phyloP scores from a whole-genome alignment of 148 eudicot genomes.

The Rhododendron kiyosumense region DNA sequence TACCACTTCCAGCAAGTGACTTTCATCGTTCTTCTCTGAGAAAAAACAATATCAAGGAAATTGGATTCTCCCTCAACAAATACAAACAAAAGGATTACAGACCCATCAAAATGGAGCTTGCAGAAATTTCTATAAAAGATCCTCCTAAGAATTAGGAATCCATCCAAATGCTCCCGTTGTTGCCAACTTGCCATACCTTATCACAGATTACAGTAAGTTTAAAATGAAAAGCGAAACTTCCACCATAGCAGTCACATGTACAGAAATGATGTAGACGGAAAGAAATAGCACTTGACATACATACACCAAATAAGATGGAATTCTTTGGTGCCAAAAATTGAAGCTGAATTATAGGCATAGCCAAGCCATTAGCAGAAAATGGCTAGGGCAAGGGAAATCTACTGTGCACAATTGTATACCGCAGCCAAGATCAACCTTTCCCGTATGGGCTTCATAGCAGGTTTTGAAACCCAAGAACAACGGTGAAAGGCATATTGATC shows the following conservation, averaged over 20 bases:
- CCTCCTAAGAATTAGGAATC: slow-evolving; percentile 4
- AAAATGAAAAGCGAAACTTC: background rate
- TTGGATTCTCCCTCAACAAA: background rate
- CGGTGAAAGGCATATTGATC: background rate
- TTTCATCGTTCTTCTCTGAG: background rate
- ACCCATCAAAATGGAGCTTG: background rate
- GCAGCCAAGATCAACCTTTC: background rate
- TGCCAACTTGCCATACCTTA: background rate
- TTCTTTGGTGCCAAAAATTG: background rate
- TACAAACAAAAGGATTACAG: background rate
- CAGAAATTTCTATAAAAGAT: background rate
- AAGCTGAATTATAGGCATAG: background rate
- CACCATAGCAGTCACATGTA: background rate
- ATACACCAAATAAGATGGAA: background rate
- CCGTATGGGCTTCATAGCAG: background rate
- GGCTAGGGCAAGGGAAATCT: background rate
- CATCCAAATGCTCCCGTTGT: background rate
- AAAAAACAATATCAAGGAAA: background rate
- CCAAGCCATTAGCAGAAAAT: background rate
- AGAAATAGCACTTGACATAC: background rate
- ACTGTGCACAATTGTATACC: background rate
- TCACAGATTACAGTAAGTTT: background rate
- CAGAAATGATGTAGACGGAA: background rate
- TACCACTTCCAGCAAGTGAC: background rate
- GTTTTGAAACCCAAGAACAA: background rate